Base-by-base conservation (phyloP, 257 asterid species). In the Galeopsis tetrahit region DNA sequence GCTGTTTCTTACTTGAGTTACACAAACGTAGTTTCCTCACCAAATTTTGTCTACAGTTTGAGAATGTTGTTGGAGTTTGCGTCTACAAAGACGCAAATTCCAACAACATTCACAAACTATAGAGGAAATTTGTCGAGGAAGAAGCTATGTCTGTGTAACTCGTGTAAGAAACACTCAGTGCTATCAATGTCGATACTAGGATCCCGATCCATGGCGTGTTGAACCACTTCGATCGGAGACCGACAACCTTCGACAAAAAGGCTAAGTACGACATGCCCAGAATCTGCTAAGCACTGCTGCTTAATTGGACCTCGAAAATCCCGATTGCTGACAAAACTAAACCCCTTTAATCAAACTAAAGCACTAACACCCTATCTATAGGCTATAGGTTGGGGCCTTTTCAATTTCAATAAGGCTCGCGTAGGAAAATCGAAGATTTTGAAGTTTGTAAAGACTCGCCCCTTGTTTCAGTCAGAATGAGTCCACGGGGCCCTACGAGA, bases 181-280 rank as follows among this genome's bases (percentile, higher is more conserved):
- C 89, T 3, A 85, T 77, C 39, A 35, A 8, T 1, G 91, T 85
- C n/a, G 96, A 85, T 13, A 77, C 17, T 62, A 81, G 4, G 10
- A 91, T 89, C 78, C 96, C 96, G 4, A 84, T 81, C 96, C 91
- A 89, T 1, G 96, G 97, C 42, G 96, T 89, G 7, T 83, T 52
- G 57, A 91, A 89, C 97, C 95, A 75, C 63, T 79, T 79, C 2
- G 91, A 87, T 17, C 89, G 70, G 11, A 36, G 6, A 3, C 79
- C 86, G 34, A 80, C 87, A 7, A 79, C 76, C 14, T 69, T 58
- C 0, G 96, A 96, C 58, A 88, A 10, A 2, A 82, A 65, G 0
- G 82, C 89, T 1, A 85, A 49, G 8, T 90, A 86, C 3, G 93
- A 86, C 97, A 87, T 87, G 28, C 28, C 28, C 28, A 21, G 28